Percentiles rank a stretch among this genome's conserved stretches.
These are phyloP conservation scores for Neofusicoccum ribis DNA, from an alignment of 2,329 filamentous ascomycete genomes.

Conservation along the genomic window DNA sequence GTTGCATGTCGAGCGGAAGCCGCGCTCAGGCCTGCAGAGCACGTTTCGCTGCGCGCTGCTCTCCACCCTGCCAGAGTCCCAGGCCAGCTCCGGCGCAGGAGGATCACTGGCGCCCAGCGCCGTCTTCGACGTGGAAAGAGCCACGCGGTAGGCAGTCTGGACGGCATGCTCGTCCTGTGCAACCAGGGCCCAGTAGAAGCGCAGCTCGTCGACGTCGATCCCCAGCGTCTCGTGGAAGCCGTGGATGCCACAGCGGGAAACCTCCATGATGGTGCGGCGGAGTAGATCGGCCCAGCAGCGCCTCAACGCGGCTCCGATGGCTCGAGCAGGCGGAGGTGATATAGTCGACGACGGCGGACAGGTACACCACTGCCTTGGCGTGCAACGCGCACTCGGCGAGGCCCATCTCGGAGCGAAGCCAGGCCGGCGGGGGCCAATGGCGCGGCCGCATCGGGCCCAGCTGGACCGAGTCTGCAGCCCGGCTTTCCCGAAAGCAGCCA, in stretches of 20 bases:
- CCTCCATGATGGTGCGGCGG: conserved; percentile 23
- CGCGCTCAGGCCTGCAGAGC: conserved; percentile 30
- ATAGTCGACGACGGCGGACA: not conserved
- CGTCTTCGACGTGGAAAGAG: conserved; percentile 8
- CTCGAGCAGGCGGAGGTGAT: not conserved
- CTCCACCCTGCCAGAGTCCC: conserved; percentile 27
- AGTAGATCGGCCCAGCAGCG: not conserved
- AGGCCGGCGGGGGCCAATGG: not conserved
- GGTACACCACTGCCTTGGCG: not conserved
- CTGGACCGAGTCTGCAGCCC: not conserved
- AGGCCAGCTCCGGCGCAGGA: conserved; percentile 21
- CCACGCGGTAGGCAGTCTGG: conserved; percentile 35
- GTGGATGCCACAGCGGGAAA: conserved; percentile 41
- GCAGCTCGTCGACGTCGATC: conserved; percentile 41
- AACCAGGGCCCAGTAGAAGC: conserved; percentile 38
- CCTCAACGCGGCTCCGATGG: not conserved
- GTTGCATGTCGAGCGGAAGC: conserved; percentile 39
- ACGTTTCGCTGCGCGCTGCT: conserved; percentile 31
- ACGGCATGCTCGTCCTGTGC: conserved; percentile 30
- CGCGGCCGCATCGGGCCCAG: not conserved
- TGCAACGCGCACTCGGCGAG: not conserved
- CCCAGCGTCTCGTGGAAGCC: conserved; percentile 42
- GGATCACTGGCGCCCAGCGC: not conserved
- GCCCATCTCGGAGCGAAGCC: not conserved
- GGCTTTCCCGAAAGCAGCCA: not conserved